phyloP scores from a whole-genome alignment of 371 early-diverging fungal genomes.

The Basidiobolus heterosporus region DNA sequence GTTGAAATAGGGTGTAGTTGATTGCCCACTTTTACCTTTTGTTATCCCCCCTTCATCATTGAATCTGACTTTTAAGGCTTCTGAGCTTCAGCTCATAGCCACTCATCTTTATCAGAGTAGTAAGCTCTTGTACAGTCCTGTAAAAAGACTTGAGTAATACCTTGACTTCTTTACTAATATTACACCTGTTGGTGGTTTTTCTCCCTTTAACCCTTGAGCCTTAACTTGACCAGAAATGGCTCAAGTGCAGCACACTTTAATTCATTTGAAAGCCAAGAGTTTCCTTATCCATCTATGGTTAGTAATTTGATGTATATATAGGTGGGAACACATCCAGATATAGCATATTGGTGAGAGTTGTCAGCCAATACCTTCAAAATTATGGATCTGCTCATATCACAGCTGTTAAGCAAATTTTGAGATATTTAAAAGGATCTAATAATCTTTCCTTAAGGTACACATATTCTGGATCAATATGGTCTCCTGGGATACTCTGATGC shows the following conservation, averaged over 20 bases:
- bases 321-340: constrained; percentile 3
- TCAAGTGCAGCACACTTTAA: neutral
- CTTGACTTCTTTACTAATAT: neutral
- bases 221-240: neutral
- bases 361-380: constrained; percentile 1
- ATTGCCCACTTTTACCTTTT: too few relatives aligned
- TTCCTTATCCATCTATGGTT: constrained; percentile 2
- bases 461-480: neutral
- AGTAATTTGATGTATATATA: constrained; percentile 3
- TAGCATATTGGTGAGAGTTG: constrained; percentile 4
- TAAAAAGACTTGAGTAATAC: neutral
- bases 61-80: too few relatives aligned
- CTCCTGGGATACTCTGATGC: constrained; percentile 5
- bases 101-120: too few relatives aligned
- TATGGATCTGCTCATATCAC: neutral
- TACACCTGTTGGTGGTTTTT: neutral
- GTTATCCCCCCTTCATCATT: too few relatives aligned
- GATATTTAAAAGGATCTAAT: constrained; percentile 2
- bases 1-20: too few relatives aligned
- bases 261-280: neutral
- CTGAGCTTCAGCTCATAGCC: too few relatives aligned
- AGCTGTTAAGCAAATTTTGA: constrained; percentile 2
- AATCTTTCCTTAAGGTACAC: neutral
- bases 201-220: too few relatives aligned
- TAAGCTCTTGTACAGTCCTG: too few relatives aligned